These are phyloP conservation scores for Eragrostis tef DNA, from an alignment of 202 grass and related monocot genomes.

Conservation along the genomic window DNA sequence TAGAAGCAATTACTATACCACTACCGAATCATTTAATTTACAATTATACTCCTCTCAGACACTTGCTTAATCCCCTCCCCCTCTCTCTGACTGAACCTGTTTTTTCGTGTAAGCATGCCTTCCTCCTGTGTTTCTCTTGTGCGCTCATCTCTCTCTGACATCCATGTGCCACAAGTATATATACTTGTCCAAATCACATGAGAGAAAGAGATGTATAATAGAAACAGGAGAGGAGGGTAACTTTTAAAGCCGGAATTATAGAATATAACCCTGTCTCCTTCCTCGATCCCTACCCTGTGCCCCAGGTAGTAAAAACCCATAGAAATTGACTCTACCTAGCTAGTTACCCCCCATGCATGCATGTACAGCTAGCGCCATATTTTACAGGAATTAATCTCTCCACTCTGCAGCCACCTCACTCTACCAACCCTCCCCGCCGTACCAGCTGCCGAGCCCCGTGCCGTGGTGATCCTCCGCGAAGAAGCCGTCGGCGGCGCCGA, in stretches of 20 bases:
- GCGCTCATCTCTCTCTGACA: conserved; percentile 22
- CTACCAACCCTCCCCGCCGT: conserved; percentile 50
- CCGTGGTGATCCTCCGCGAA: conserved; percentile 54
- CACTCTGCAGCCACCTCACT: conserved; percentile 15
- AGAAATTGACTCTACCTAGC: conserved; percentile 43
- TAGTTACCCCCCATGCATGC: conserved; percentile 43
- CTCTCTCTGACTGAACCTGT: not conserved
- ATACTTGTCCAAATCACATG: not conserved
- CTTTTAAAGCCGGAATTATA: not conserved
- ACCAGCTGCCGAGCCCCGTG: conserved; percentile 51
- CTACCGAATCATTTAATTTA: not conserved
- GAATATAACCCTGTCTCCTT: conserved; percentile 22
- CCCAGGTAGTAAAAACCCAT: conserved; percentile 39
- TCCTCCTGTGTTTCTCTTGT: not conserved
- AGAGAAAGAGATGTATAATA: not conserved
- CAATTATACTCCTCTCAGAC: not conserved
- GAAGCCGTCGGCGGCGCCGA: conserved; percentile 17
- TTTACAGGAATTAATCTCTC: conserved; percentile 43
- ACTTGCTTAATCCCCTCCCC: not conserved
- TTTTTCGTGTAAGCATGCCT: not conserved
- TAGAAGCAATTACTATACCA: not conserved
- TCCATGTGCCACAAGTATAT: not conserved
- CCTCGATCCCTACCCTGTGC: not conserved
- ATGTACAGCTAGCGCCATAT: conserved; percentile 41
- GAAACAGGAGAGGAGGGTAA: not conserved